Conservation (phyloP, 2,329 filamentous ascomycete species). For the Sclerotiophoma versabilis region DNA sequence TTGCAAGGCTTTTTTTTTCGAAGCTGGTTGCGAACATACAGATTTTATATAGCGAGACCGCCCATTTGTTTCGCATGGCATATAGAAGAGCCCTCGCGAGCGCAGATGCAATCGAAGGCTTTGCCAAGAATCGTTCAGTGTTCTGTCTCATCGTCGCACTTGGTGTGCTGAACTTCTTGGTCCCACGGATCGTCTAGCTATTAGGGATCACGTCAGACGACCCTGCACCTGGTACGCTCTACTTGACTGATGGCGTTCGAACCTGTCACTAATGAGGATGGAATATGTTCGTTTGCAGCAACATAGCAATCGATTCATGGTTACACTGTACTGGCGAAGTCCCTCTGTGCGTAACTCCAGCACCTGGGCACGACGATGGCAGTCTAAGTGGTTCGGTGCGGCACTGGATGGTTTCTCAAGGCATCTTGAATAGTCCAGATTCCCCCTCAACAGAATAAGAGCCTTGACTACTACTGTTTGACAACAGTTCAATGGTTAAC, state of each 20-base stretch:
- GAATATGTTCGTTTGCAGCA: conserved; percentile 46
- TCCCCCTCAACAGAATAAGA: too few relatives aligned
- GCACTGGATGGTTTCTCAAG: too few relatives aligned
- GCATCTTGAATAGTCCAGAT: too few relatives aligned
- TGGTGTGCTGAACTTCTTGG: conserved; percentile 35
- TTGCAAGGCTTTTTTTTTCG: background rate
- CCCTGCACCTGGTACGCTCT: conserved; percentile 35
- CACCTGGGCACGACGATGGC: conserved; percentile 47
- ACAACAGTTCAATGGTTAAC: too few relatives aligned
- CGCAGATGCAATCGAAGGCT: conserved; percentile 27
- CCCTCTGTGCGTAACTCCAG: conserved; percentile 53
- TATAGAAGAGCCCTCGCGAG: conserved; percentile 29
- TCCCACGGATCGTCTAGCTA: conserved; percentile 34
- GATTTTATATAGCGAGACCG: conserved; percentile 22
- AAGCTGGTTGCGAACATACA: background rate
- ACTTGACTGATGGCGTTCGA: too few relatives aligned
- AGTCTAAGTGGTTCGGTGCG: background rate
- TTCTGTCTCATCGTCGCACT: conserved; percentile 37
- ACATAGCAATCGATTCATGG: conserved; percentile 49
- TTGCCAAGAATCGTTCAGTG: conserved; percentile 37
- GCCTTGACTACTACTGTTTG: too few relatives aligned
- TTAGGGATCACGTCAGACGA: conserved; percentile 41
- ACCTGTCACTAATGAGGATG: background rate
- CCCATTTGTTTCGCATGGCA: conserved; percentile 24
- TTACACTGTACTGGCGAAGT: conserved; percentile 49